Conservation (phyloP, 352 stramenopile species). For the Pythium sp. region DNA sequence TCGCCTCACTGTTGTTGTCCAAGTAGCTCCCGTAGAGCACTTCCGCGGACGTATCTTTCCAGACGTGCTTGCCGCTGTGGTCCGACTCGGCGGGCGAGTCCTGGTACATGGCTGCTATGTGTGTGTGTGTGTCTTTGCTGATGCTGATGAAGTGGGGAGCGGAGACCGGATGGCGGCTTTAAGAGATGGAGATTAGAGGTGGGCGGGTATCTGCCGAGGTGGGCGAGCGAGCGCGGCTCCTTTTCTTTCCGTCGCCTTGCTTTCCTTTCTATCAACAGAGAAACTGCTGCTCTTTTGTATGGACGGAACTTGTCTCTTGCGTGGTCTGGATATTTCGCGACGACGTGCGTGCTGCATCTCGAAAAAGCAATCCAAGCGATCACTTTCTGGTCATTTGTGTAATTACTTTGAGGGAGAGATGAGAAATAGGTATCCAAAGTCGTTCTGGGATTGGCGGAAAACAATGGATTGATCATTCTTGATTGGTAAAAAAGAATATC, state of each 20-base stretch:
- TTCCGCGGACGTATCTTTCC: slow-evolving; percentile 69
- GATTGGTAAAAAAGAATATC: background rate
- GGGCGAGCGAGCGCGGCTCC: background rate
- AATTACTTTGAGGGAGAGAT: background rate
- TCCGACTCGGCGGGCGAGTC: slow-evolving; percentile 23
- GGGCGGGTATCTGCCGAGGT: no score
- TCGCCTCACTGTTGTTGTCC: slow-evolving; percentile 33
- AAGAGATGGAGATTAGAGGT: no score
- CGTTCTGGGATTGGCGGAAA: background rate
- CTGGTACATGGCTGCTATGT: slow-evolving; percentile 16
- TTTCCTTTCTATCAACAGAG: background rate
- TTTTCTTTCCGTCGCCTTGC: background rate
- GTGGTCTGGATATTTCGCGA: slow-evolving; percentile 12
- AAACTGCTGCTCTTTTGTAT: slow-evolving; percentile 2
- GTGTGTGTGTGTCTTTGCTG: background rate
- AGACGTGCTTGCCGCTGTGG: slow-evolving; percentile 44
- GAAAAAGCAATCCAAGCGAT: background rate
- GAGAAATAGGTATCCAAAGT: background rate
- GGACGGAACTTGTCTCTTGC: slow-evolving; percentile 1
- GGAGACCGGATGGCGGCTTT: background rate
- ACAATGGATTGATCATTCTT: background rate
- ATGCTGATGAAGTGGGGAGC: background rate
- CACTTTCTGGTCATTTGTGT: background rate
- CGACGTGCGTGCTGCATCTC: background rate
- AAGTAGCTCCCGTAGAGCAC: slow-evolving; percentile 76